phyloP scores from a whole-genome alignment of 164 flowering plant species.

The Vitis rupestris region DNA sequence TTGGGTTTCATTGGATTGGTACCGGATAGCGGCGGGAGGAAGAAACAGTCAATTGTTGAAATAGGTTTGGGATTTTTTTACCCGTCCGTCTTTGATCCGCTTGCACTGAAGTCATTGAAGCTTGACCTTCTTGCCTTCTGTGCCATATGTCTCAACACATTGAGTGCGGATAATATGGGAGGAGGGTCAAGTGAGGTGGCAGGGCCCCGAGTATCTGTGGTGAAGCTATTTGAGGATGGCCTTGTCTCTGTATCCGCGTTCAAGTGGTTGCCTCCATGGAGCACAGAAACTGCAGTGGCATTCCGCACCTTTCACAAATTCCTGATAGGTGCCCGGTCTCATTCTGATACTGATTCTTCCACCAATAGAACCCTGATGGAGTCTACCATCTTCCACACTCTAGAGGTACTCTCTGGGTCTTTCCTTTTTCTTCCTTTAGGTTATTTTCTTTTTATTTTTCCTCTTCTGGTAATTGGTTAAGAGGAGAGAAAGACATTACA shows the following conservation, averaged over 20 bases:
- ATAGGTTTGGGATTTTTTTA: constrained; percentile 57
- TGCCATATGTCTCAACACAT: constrained; percentile 31
- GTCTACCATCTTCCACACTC: constrained; percentile 50
- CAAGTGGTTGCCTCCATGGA: constrained; percentile 92
- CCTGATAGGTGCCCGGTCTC: constrained; percentile 63
- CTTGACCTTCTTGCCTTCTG: constrained; percentile 76
- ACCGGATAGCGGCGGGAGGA: constrained; percentile 27
- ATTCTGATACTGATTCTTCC: constrained; percentile 49
- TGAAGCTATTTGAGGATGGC: constrained; percentile 70
- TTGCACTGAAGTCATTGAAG: constrained; percentile 79
- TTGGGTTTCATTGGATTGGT: constrained; percentile 53
- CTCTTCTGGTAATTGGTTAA: not conserved
- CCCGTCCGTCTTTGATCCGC: constrained; percentile 81
- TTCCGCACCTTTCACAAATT: constrained; percentile 83
- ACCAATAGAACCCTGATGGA: constrained; percentile 37
- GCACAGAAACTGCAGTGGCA: constrained; percentile 88
- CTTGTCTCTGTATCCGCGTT: constrained; percentile 77
- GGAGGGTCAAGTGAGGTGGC: constrained; percentile 22
- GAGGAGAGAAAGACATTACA: not conserved
- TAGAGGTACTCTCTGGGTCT: constrained; percentile 50
- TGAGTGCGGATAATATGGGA: constrained; percentile 14
- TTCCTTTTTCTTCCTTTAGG: not conserved
- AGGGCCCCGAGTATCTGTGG: constrained; percentile 25
- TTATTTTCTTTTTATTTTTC: not conserved
- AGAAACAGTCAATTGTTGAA: constrained; percentile 34